Base-by-base conservation (phyloP, 805 yeast species). In the Pichia nakasei region DNA sequence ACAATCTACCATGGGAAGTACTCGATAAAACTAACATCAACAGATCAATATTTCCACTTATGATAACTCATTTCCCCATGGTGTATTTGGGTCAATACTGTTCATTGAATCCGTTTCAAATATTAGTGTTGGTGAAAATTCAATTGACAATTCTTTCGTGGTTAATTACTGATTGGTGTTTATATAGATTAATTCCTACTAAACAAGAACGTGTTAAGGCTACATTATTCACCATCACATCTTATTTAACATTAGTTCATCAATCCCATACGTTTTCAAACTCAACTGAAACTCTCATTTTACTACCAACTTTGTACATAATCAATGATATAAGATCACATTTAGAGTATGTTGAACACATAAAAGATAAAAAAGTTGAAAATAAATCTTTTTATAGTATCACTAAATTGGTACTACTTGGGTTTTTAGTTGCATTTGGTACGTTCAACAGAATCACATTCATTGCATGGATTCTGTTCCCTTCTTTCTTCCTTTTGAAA, bases 241-340 rank as follows among this genome's bases (percentile, higher is more conserved):
- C 78, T 5, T 91, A 85, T 56, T 72, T 87, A 27, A 80, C 95
- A 0, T 69, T 86, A 67, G 76, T 81, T 0, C 80, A 80, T 54
- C 97, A 93, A 57, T 70, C 85, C 0, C 97, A 88, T 57, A 79
- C 94, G 1, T 85, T 93, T 54, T 85, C 96, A n/a, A 93, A 93
- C 58, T 76, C 88, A 20, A 56, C 85, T 2, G 99, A 93, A 59
- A 82, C 85, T 33, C 59, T 64, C 44, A 57, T 82, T 35, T 64
- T 83, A 9, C 52, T 81, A 19, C 58, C 74, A 51, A 58, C 70
- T 15, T 55, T 84, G 7, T 73, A 71, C 46, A 58, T 80, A 26
- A 69, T 82, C 34, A 72, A 67, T 26, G 53, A 55, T 35, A 39
- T 57, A 19, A 52, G 66, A 42, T 46, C 45, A 24, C 40, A 49